A percentile compares a stretch with the other conserved stretches of the same genome.
These are phyloP conservation scores for Claviceps sp. DNA, from an alignment of 2,329 filamentous ascomycete genomes.

Conservation along the genomic window DNA sequence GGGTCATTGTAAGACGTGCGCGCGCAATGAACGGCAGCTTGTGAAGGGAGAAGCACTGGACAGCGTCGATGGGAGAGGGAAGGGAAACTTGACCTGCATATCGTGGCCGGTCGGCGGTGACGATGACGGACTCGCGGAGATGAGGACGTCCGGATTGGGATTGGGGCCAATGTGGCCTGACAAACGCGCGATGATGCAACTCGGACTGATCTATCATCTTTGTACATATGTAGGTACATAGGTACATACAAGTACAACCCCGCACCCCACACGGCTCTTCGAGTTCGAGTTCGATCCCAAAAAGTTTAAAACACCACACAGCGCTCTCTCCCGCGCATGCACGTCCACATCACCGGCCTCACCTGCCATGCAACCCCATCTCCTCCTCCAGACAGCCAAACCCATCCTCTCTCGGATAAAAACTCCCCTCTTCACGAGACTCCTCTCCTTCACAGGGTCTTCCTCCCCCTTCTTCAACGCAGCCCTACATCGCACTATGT, in stretches of 20 bases:
- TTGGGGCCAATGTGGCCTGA: neutral
- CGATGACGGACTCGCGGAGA: neutral
- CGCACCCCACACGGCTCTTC: no score
- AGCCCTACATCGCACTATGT: neutral
- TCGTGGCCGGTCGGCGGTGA: neutral
- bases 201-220: no score
- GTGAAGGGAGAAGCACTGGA: neutral
- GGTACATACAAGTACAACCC: no score
- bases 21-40: neutral
- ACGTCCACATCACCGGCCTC: neutral
- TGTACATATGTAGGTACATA: no score
- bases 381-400: neutral
- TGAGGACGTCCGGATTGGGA: neutral
- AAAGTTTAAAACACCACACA: neutral
- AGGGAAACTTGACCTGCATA: neutral
- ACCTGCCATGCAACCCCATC: conserved; percentile 1
- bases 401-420: neutral
- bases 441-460: no score
- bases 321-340: neutral
- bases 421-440: no score
- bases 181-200: neutral
- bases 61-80: neutral
- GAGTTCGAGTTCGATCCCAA: no score
- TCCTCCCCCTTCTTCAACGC: no score
- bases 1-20: conserved; percentile 23